Base-by-base conservation (phyloP, 805 yeast species). In the Cyberlindnera mrakii region DNA sequence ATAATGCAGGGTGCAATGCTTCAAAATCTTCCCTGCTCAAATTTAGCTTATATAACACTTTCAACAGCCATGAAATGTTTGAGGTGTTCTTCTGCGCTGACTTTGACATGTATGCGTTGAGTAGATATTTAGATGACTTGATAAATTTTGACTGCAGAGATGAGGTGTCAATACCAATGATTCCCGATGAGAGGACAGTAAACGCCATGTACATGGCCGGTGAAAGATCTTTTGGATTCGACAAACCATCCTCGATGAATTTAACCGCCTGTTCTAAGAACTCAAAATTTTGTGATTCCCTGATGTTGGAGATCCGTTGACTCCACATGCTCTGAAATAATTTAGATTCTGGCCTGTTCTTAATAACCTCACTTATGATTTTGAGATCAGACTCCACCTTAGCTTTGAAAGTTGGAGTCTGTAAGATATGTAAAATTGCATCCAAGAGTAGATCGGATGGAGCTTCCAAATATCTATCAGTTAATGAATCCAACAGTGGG, bases 361-460 rank as follows among this genome's bases (percentile, higher is more conserved):
- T 39, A 6, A 62, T 42, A 6, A 64, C 20, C 5, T 38, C 40
- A 6, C 58, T 47, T 3, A 68, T 41, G 0, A 41, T 37, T 1
- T 52, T 38, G 27, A 67, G 51, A 35, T 75, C 66, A 0, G 62
- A 55, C 55, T 82, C 90, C 11, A 82, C 49, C 1, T 53, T 50
- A 0, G 86, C 72, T 51, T 65, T 75, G 53, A 69, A 75, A 0
- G 84, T 74, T 6, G 86, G 85, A 9, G 71, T 66, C 9, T 57
- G 52, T 25, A 79, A 56, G 11, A 79, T 49, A 43, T 71, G 72
- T 3, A 48, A 23, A n/a, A 79, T 47, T 3, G 49, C 43, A 29
- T 58, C 47, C 14, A 59, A 20, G 0, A 41, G 25, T 1, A 49
- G 33, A 1, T 42, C 30, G 33, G 52, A 58, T 1, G 15, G 8